Percentiles rank a stretch among this genome's conserved stretches.
phyloP scores from a whole-genome alignment of 345 rosid genomes.

The Brassica cretica region DNA sequence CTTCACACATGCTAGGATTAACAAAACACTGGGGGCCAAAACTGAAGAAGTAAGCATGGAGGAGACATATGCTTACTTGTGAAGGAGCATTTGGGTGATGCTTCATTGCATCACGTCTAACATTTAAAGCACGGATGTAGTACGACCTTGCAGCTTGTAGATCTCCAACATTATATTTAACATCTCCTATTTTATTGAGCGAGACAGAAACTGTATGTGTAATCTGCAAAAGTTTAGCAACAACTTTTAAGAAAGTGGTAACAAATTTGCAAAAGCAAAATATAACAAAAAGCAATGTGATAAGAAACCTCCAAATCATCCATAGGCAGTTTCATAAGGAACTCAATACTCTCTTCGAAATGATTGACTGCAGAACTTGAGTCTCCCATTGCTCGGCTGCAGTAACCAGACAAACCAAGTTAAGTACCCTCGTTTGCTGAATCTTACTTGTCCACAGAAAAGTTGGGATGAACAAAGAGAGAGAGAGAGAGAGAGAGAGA shows the following conservation, averaged over 20 bases:
- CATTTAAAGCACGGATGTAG: constrained; percentile 68
- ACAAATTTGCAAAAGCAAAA: background rate
- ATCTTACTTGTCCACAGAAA: background rate
- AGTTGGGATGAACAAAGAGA: background rate
- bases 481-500: background rate
- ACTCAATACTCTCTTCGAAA: constrained; percentile 88
- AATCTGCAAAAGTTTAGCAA: constrained; percentile 47
- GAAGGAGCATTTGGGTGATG: constrained; percentile 59
- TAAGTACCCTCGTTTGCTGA: constrained; percentile 5
- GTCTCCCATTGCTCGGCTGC: constrained; percentile 93
- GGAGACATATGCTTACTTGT: constrained; percentile 52
- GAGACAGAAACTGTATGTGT: constrained; percentile 94
- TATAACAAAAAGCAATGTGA: constrained; percentile 9
- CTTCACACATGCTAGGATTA: background rate
- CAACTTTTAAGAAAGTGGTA: constrained; percentile 12
- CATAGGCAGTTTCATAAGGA: constrained; percentile 66
- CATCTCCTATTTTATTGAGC: constrained; percentile 93
- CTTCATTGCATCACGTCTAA: constrained; percentile 77
- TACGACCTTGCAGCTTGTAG: constrained; percentile 78
- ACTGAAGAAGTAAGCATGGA: constrained; percentile 18
- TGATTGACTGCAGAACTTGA: constrained; percentile 66
- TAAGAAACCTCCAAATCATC: constrained; percentile 79
- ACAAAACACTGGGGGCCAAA: background rate
- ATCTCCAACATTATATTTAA: constrained; percentile 85
- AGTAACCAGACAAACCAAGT: constrained; percentile 10